Base-by-base conservation (phyloP, 139 green algal genomes). In the Zygnema cylindricum region DNA sequence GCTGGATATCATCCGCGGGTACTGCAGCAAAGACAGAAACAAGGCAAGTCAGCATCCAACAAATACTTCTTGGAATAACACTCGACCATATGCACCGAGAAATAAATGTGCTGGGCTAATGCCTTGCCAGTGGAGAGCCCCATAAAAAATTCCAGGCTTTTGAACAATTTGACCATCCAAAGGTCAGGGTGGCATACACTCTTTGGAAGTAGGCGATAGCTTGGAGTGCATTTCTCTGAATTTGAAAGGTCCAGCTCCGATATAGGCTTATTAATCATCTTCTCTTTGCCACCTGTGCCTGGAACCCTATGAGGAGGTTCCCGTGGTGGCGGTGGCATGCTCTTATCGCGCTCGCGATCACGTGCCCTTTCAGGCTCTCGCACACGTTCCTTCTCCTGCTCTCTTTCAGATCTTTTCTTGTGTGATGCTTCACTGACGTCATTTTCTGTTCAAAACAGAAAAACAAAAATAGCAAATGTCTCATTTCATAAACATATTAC, bases 141-240 rank as follows among this genome's bases (percentile, higher is more conserved):
- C n/a, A n/a, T n/a, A n/a, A n/a, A n/a, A n/a, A n/a, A n/a, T n/a
- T n/a, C n/a, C n/a, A n/a, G n/a, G n/a, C n/a, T n/a, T n/a, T n/a
- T n/a, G n/a, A n/a, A n/a, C n/a, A n/a, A n/a, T n/a, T n/a, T n/a
- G n/a, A n/a, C n/a, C 30, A 30, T n/a, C 57, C 57, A 73, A 73
- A 73, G 30, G 25, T 25, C 25, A 73, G 30, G 71, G 43, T 7
- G 11, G 43, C 38, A 11, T 54, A 79, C 38, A 42, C 38, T 91
- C 25, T 92, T 81, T 0, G 97, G 97, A 84, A 99, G 95, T 85
- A 95, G 93, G 36, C 98, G 95, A 90, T 99, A 99, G 1, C 95
- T 98, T 25, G 95, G 95, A 0, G 94, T 96, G 82, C 94, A 95
- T 21, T 95, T 93, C 84, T 96, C 93, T 82, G 93, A 96, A 40